Evolutionary conservation across 345 rosid species (phyloP), one percentile per base, ranked within the genome.

Genomic region (Citrus sp.): DNA sequence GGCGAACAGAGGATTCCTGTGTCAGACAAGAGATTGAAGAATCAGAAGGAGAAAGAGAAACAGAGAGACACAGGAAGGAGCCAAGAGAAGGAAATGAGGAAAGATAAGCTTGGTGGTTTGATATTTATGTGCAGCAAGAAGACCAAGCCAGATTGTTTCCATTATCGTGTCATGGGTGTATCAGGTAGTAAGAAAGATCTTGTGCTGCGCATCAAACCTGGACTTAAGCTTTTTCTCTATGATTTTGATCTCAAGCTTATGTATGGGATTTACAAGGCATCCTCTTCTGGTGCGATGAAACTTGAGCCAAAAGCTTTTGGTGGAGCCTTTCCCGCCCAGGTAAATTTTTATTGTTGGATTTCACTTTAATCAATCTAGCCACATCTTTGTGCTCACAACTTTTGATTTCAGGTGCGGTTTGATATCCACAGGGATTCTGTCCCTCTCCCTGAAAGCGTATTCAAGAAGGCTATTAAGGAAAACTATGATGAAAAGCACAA

Each of bases 271-370:
- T n/a, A n/a, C n/a, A n/a, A 85, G 85, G 92, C 99, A 32, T 86
- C 92, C 56, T 90, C 99, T 78, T 75, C 85, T 64, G 99, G 99
- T 77, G 95, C 93, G 66, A 82, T 89, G 87, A 92, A 88, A 81
- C 87, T 97, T 56, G 98, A 94, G 86, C 94, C 95, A 54, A 86
- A 84, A 80, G 98, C 99, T 70, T 96, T 96, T 86, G 89, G 88
- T 22, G 98, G 99, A 74, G 84, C 93, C 60, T 97, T 94, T 75
- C 98, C 98, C n/a, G 90, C 82, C 82, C 99, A 97, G 98, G 98
- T 97, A 55, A 64, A 60, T 14, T 78, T 21, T 67, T 35, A 7
- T 2, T n/a, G 22, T 70, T n/a, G 56, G 27, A 46, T 63, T 6
- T 42, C 37, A 63, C 68, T 73, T 70, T 75, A 54, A 27, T 74